Conservation (phyloP, 1,284 basidiomycete genomes). For the Austroboletus novae-zelandiae region DNA sequence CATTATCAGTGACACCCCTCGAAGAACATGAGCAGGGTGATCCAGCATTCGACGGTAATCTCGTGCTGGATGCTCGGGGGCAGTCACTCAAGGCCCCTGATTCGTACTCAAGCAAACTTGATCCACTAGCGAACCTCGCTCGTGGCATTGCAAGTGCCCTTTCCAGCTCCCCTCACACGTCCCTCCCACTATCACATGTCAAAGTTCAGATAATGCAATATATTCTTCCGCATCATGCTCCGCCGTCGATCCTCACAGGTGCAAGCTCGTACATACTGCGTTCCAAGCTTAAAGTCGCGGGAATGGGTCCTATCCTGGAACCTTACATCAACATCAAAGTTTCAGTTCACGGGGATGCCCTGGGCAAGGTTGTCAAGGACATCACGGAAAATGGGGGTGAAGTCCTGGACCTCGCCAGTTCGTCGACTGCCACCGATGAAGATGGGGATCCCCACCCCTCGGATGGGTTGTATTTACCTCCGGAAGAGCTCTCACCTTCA, state of each 20-base stretch:
- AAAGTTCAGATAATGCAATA: constrained; percentile 52
- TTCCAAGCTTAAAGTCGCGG: constrained; percentile 53
- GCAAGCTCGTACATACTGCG: constrained; percentile 65
- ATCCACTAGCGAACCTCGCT: constrained; percentile 50
- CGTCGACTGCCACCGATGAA: constrained; percentile 41
- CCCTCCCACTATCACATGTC: constrained; percentile 63
- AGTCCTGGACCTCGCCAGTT: constrained; percentile 57
- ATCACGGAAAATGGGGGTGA: constrained; percentile 75
- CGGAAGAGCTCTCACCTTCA: constrained; percentile 68
- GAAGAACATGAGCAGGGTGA: constrained; percentile 57
- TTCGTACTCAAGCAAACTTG: constrained; percentile 41
- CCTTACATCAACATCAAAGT: constrained; percentile 69
- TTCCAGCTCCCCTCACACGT: constrained; percentile 74
- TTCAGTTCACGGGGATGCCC: constrained; percentile 57
- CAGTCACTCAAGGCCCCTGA: constrained; percentile 55
- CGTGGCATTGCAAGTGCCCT: constrained; percentile 68
- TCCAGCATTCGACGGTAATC: constrained; percentile 70
- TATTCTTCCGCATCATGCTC: constrained; percentile 40
- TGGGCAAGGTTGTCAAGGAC: constrained; percentile 76
- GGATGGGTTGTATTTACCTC: constrained; percentile 71
- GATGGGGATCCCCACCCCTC: constrained; percentile 48
- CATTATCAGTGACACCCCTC: constrained; percentile 53
- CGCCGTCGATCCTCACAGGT: constrained; percentile 57
- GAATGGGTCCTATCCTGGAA: constrained; percentile 70
- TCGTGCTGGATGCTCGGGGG: constrained; percentile 56